phyloP scores from a whole-genome alignment of 768 basidiomycete species.

The Cyclocybe aegerita region DNA sequence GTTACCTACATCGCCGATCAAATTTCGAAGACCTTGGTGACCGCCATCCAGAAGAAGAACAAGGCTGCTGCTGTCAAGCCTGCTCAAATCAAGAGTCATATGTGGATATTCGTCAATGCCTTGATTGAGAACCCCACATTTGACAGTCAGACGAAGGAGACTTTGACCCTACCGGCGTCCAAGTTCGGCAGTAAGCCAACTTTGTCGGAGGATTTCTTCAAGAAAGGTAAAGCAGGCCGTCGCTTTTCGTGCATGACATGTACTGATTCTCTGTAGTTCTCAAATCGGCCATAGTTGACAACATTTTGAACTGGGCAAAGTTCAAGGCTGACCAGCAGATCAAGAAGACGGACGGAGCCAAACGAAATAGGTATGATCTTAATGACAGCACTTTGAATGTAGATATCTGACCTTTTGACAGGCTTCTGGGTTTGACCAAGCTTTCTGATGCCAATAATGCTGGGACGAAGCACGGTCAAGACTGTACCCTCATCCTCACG shows the following conservation, averaged over 20 bases:
- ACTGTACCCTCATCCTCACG: constrained; percentile 94
- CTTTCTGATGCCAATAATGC: constrained; percentile 98
- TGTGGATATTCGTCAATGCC: constrained; percentile 97
- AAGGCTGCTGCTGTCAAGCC: constrained; percentile 94
- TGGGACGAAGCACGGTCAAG: constrained; percentile 73
- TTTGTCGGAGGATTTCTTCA: constrained; percentile 91
- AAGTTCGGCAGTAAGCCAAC: constrained; percentile 90
- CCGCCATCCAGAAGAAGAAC: constrained; percentile 93
- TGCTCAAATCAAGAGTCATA: constrained; percentile 93
- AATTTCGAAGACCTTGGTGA: constrained; percentile 80
- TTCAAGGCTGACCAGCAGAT: constrained; percentile 95
- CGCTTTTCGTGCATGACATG: neutral
- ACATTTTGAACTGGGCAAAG: constrained; percentile 93
- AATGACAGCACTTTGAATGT: neutral
- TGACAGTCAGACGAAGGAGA: constrained; percentile 99
- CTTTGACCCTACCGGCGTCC: constrained; percentile 77
- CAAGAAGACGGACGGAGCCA: constrained; percentile 93
- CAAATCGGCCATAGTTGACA: constrained; percentile 89
- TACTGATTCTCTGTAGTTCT: constrained; percentile 41
- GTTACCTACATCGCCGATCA: constrained; percentile 85
- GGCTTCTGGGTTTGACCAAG: constrained; percentile 89
- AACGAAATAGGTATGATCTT: constrained; percentile 73
- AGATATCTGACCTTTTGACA: constrained; percentile 25
- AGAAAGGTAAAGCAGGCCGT: constrained; percentile 66
- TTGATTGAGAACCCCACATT: constrained; percentile 97